Conservation (phyloP, 2,329 filamentous ascomycete genomes). For the Kalmusia sp. region DNA sequence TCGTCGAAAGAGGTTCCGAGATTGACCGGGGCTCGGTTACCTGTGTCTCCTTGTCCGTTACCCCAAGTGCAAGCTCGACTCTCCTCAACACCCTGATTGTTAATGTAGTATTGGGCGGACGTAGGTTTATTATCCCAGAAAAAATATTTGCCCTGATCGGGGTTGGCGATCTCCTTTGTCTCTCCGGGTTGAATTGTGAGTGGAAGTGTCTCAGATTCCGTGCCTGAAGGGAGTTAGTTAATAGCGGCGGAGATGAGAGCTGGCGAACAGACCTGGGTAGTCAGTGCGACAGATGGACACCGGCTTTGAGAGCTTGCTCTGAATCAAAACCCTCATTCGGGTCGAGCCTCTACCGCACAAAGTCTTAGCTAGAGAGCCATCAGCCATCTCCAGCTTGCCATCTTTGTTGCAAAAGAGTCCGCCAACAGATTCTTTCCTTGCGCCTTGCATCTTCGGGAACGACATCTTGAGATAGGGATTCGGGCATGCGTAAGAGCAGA, state of each 20-base stretch:
- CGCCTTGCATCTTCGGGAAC: slow-evolving; percentile 81
- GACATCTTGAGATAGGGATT: slow-evolving; percentile 90
- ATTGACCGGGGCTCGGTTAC: slow-evolving; percentile 90
- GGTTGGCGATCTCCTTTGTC: slow-evolving; percentile 74
- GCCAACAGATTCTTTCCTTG: slow-evolving; percentile 83
- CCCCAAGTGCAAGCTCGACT: slow-evolving; percentile 81
- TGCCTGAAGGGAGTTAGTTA: no score
- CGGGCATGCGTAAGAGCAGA: slow-evolving; percentile 96
- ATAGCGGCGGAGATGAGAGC: no score
- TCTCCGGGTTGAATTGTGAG: slow-evolving; percentile 67
- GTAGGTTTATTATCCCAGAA: slow-evolving; percentile 76
- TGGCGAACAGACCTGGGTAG: slow-evolving; percentile 75
- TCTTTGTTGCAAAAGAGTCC: slow-evolving; percentile 82
- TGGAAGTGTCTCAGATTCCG: slow-evolving; percentile 86
- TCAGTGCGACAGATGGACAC: slow-evolving; percentile 91
- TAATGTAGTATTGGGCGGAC: slow-evolving; percentile 96
- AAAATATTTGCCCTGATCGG: slow-evolving; percentile 76
- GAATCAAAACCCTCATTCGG: slow-evolving; percentile 68
- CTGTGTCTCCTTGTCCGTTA: slow-evolving; percentile 62
- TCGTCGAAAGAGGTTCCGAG: slow-evolving; percentile 76
- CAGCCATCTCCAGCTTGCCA: slow-evolving; percentile 76
- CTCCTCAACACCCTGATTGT: slow-evolving; percentile 74
- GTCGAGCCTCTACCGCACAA: slow-evolving; percentile 79
- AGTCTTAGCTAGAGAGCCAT: slow-evolving; percentile 60
- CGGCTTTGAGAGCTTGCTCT: slow-evolving; percentile 73